Evolutionary conservation across 805 yeast genomes (phyloP).

Genomic region (Metschnikowia picachoensis): DNA sequence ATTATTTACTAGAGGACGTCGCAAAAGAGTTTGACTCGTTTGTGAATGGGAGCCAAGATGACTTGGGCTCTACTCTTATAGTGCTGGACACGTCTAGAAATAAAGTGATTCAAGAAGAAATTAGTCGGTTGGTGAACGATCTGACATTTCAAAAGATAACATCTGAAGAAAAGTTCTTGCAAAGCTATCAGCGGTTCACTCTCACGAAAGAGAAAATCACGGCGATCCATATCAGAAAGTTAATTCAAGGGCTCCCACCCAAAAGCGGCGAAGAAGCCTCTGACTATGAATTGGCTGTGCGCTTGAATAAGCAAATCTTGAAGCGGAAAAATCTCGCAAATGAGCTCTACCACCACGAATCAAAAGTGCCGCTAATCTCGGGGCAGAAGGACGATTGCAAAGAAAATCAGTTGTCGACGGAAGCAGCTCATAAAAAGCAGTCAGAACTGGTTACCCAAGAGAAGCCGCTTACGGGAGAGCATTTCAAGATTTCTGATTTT

Average conservation of each 20-base stretch:
- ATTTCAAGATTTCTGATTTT: constrained; percentile 10
- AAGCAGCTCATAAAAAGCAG: no score
- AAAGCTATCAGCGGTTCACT: constrained; percentile 10
- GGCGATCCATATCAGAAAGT: constrained; percentile 1
- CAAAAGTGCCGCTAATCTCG: constrained; percentile 20
- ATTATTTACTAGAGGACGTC: constrained; percentile 28
- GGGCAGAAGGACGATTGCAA: constrained; percentile 17
- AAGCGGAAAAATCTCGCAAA: constrained; percentile 18
- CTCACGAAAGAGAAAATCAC: constrained; percentile 14
- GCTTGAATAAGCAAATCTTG: constrained; percentile 27
- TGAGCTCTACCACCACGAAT: constrained; percentile 19
- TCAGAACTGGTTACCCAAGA: no score
- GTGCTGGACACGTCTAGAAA: constrained; percentile 27
- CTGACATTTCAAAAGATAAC: constrained; percentile 33
- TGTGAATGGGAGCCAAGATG: constrained; percentile 11
- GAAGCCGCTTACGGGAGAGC: no score
- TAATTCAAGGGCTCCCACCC: background rate
- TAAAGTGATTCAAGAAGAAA: constrained; percentile 38
- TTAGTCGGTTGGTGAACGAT: constrained; percentile 37
- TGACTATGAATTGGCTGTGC: constrained; percentile 22
- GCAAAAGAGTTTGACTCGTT: constrained; percentile 16
- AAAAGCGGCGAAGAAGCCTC: background rate
- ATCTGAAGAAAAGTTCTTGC: constrained; percentile 27
- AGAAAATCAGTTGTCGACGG: constrained; percentile 11
- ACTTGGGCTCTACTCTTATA: constrained; percentile 1